Conservation (phyloP, 495 filamentous ascomycete species). For the Penicillium arizonense region DNA sequence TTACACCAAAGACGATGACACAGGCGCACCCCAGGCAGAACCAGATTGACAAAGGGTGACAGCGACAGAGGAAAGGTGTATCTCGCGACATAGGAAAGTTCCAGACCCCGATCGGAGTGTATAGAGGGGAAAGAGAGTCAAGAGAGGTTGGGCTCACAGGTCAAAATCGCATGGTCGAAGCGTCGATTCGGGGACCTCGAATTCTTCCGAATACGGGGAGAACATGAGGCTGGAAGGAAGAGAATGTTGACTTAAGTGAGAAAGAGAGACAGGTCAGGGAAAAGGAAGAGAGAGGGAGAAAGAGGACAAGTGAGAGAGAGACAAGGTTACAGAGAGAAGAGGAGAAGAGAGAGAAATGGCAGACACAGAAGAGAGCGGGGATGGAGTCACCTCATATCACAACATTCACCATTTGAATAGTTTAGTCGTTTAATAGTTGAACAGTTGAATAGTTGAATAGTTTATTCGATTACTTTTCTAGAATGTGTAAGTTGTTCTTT, state of each 20-base stretch:
- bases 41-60: conserved; percentile 30
- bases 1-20: conserved; percentile 49
- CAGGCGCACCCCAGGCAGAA: conserved; percentile 45
- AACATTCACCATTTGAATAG: background rate
- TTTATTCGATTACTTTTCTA: background rate
- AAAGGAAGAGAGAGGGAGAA: conserved; percentile 14
- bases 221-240: conserved; percentile 28
- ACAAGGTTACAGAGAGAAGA: conserved; percentile 12
- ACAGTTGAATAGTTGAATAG: too few species aligned
- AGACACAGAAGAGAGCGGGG: conserved; percentile 22
- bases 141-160: conserved; percentile 21
- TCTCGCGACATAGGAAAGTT: conserved; percentile 19
- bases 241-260: conserved; percentile 9
- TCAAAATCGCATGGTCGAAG: conserved; percentile 36
- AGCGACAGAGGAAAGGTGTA: conserved; percentile 29
- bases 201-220: conserved; percentile 35
- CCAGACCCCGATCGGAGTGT: conserved; percentile 12
- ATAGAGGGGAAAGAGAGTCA: conserved; percentile 17
- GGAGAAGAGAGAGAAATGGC: conserved; percentile 5
- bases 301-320: conserved; percentile 12
- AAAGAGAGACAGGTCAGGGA: conserved; percentile 10
- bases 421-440: too few species aligned
- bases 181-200: conserved; percentile 32
- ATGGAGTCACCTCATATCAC: conserved; percentile 33
- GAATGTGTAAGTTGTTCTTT: background rate